Percentiles rank a stretch among this genome's conserved stretches.
Conservation (phyloP, 257 asterid species). For the Solanum chmielewskii region DNA sequence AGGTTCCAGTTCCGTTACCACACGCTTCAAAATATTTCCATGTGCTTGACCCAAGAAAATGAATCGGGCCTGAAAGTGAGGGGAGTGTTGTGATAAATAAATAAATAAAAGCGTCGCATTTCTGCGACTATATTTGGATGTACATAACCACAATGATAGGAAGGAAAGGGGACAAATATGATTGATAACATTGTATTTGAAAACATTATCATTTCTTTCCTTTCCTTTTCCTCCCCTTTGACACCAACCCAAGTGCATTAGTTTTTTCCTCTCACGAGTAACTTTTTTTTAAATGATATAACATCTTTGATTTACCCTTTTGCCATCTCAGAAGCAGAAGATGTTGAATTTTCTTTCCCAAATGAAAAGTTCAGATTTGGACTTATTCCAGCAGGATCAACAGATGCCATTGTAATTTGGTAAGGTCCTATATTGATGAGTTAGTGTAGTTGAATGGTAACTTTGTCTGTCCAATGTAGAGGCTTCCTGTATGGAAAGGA, state of each 20-base stretch:
- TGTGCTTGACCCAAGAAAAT: not conserved
- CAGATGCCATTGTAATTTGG: conserved; percentile 97
- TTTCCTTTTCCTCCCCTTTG: not conserved
- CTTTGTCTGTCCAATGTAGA: not conserved
- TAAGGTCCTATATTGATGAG: conserved; percentile 14
- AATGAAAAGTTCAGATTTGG: conserved; percentile 77
- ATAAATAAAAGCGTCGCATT: not conserved
- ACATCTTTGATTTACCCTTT: conserved; percentile 11
- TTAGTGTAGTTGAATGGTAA: not conserved
- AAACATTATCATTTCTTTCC: not conserved
- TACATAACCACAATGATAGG: not conserved
- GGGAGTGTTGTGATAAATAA: not conserved
- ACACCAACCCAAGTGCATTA: not conserved
- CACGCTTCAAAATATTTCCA: not conserved
- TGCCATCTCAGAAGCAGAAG: conserved; percentile 35
- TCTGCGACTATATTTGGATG: not conserved
- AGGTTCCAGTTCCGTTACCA: not conserved
- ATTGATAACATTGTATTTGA: not conserved
- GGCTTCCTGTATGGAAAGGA: not conserved
- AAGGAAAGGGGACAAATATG: not conserved
- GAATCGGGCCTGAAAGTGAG: not conserved
- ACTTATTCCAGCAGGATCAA: conserved; percentile 96
- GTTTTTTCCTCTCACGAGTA: not conserved
- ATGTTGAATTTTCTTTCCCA: conserved; percentile 50
- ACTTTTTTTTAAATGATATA: not conserved